phyloP scores from a whole-genome alignment of 2,329 filamentous ascomycete genomes.

The Pseudogymnoascus sp. region DNA sequence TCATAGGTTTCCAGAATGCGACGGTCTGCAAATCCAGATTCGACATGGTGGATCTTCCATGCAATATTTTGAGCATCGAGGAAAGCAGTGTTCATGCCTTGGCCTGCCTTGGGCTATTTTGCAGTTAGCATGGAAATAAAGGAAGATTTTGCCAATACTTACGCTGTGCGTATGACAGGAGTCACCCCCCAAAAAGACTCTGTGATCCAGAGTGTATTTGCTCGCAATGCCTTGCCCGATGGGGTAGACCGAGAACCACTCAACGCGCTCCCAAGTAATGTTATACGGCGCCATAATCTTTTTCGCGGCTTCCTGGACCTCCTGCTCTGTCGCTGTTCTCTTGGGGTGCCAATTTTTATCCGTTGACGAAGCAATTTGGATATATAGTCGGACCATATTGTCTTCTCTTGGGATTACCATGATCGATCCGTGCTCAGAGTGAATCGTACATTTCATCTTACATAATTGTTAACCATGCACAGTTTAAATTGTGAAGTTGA shows the following conservation, averaged over 20 bases:
- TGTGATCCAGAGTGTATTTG: slow-evolving; percentile 56
- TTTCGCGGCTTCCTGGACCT: slow-evolving; percentile 58
- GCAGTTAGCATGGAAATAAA: slow-evolving; percentile 46
- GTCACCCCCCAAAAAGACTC: slow-evolving; percentile 68
- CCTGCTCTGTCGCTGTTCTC: slow-evolving; percentile 52
- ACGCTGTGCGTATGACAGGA: slow-evolving; percentile 73
- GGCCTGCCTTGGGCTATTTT: slow-evolving; percentile 63
- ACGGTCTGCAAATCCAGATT: slow-evolving; percentile 69
- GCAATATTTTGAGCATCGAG: slow-evolving; percentile 80
- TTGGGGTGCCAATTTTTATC: slow-evolving; percentile 53
- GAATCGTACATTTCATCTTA: slow-evolving; percentile 67
- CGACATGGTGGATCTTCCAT: slow-evolving; percentile 93
- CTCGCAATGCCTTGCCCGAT: slow-evolving; percentile 68
- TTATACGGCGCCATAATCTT: slow-evolving; percentile 58
- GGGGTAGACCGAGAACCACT: slow-evolving; percentile 71
- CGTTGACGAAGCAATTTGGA: slow-evolving; percentile 57
- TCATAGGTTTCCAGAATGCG: slow-evolving; percentile 78
- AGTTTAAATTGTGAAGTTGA: slow-evolving; percentile 21
- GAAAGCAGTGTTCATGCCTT: slow-evolving; percentile 76
- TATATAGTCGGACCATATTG: slow-evolving; percentile 60
- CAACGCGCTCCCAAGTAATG: slow-evolving; percentile 58
- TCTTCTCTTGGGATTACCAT: slow-evolving; percentile 71
- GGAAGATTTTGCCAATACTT: slow-evolving; percentile 27
- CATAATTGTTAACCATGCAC: slow-evolving; percentile 39
- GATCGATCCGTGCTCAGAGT: slow-evolving; percentile 65